Conservation (phyloP, 768 basidiomycete genomes). For the Nevesoporus exiguus region DNA sequence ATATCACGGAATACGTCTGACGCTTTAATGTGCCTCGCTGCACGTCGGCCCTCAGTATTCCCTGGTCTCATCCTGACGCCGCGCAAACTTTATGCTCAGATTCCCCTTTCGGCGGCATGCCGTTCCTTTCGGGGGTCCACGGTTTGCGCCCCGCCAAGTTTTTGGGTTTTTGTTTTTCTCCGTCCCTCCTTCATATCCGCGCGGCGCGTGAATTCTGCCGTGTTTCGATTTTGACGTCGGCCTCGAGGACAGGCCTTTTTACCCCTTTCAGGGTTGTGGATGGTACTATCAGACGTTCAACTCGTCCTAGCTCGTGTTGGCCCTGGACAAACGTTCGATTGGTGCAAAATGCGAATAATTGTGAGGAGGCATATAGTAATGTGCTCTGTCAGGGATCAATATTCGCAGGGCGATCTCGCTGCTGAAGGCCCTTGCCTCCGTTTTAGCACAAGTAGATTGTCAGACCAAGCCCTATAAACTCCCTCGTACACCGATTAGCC, state of each 20-base stretch:
- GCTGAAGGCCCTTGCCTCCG: neutral
- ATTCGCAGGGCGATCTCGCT: slow-evolving; percentile 13
- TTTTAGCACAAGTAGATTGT: neutral
- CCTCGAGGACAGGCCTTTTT: slow-evolving; percentile 4
- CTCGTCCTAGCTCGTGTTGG: neutral
- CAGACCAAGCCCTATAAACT: neutral
- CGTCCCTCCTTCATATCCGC: slow-evolving; percentile 8
- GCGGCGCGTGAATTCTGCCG: neutral
- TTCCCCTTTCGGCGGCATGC: neutral
- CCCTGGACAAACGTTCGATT: neutral
- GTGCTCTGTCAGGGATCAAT: neutral
- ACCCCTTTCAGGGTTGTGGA: slow-evolving; percentile 7
- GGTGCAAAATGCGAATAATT: neutral
- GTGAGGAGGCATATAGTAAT: neutral
- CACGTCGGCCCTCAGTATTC: neutral
- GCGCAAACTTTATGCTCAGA: neutral
- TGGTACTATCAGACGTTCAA: slow-evolving; percentile 2
- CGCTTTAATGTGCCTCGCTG: slow-evolving; percentile 10
- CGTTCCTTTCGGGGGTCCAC: neutral
- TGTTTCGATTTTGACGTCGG: slow-evolving; percentile 6
- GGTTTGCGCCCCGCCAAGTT: neutral
- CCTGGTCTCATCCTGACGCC: neutral
- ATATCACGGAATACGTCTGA: slow-evolving; percentile 9
- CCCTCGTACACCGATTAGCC: slow-evolving; percentile 2
- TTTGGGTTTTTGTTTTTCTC: neutral